Evolutionary conservation across 2,329 filamentous ascomycete genomes (phyloP), one percentile per base, ranked within the genome.

Genomic region (Verticillium isaacii): DNA sequence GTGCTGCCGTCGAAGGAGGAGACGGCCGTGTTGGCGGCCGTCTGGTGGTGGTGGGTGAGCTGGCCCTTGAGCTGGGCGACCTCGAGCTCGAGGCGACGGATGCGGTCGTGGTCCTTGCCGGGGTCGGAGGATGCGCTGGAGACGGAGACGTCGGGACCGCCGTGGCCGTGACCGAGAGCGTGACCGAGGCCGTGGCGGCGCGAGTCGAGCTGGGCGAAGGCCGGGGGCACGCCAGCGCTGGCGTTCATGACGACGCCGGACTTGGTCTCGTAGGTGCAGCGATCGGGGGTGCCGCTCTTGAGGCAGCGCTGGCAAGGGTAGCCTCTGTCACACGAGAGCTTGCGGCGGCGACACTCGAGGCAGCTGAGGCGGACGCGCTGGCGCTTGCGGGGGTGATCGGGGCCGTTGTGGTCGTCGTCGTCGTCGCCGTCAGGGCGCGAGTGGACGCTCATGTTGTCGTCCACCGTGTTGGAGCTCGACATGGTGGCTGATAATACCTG

Each of bases 301-400:
- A 86, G 79, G 72, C 85, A 87, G 56, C 85, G 81, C 71, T 86
- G 83, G 69, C 85, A 87, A 29, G 85, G 85, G 67, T 86, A 80
- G 69, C 85, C 84, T 63, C 85, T 78, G 72, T 86, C 85, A 70
- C 85, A 87, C 32, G 84, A 86, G 41, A 87, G 76, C 75, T 87
- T 87, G 61, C 85, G 78, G 60, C 84, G 79, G 52, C 85, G 82
- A 67, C 85, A 87, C 67, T 86, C 84, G 52, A 87, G 78, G 65
- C 85, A 87, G 57, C 83, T 85, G 54, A 87, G 77, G 17, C 85
- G 77, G 56, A 87, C 82, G 41, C 85, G 79, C 75, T 87, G 85
- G 36, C 85, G 76, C 74, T 87, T 87, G 63, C 84, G 78, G 11
- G 83, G 76, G 0, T 77, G 76, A 41, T 72, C 73, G n/a, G 69